Conservation (phyloP, 2,329 filamentous ascomycete genomes). For the Penicillium sp. region DNA sequence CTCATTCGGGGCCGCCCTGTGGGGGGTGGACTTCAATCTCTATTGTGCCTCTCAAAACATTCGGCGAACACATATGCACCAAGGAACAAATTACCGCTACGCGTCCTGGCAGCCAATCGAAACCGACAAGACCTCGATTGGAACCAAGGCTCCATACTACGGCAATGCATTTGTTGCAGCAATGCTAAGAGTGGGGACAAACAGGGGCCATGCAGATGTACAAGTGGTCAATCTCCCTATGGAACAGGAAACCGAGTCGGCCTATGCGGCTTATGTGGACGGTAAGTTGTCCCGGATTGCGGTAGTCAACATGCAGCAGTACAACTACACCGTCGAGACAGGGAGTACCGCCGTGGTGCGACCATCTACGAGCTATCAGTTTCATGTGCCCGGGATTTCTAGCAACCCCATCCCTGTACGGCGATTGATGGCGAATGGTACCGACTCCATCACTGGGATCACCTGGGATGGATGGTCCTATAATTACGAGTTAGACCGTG, state of each 20-base stretch:
- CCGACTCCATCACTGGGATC: constrained; percentile 57
- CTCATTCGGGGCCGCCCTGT: constrained; percentile 60
- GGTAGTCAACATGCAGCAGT: constrained; percentile 53
- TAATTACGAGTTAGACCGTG: constrained; percentile 53
- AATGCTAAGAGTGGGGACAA: constrained; percentile 35
- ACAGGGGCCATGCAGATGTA: constrained; percentile 35
- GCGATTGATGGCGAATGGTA: constrained; percentile 55
- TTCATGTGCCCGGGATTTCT: constrained; percentile 19
- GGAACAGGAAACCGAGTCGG: constrained; percentile 40
- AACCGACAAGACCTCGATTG: constrained; percentile 46
- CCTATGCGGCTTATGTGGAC: constrained; percentile 52
- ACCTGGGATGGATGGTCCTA: constrained; percentile 59
- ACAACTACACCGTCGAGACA: constrained; percentile 51
- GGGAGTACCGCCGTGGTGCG: constrained; percentile 29
- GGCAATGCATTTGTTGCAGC: constrained; percentile 55
- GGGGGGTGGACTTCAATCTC: constrained; percentile 58
- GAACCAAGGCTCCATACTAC: constrained; percentile 61
- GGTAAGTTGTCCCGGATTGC: constrained; percentile 44
- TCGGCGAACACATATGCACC: constrained; percentile 57
- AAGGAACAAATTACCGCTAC: constrained; percentile 59
- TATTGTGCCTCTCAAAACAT: constrained; percentile 53
- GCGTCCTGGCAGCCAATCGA: constrained; percentile 55
- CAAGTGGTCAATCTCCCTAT: constrained; percentile 47
- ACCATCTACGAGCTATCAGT: constrained; percentile 19
- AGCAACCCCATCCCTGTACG: constrained; percentile 36